Evolutionary conservation across 768 basidiomycete genomes (phyloP).

Genomic region (Suillus paluster): DNA sequence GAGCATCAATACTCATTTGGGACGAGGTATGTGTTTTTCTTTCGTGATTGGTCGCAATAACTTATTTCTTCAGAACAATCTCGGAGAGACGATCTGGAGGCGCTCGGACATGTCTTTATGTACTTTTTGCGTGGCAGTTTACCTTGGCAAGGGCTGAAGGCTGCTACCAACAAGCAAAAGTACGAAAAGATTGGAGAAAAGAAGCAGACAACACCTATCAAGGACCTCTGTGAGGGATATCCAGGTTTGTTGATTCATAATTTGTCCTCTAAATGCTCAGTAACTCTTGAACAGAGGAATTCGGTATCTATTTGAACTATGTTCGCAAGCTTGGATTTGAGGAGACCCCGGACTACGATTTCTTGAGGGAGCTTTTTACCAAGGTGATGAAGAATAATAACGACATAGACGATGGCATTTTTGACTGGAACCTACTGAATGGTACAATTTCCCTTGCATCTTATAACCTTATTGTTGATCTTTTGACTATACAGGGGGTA

Average conservation of each 20-base stretch:
- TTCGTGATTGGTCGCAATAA: constrained; percentile 12
- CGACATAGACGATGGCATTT: constrained; percentile 91
- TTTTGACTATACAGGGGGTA: constrained; percentile 59
- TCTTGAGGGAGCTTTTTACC: constrained; percentile 91
- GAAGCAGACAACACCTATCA: constrained; percentile 98
- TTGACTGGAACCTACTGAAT: constrained; percentile 96
- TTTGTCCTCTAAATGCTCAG: not conserved
- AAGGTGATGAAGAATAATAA: constrained; percentile 92
- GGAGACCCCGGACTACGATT: constrained; percentile 99
- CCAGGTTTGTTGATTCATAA: constrained; percentile 62
- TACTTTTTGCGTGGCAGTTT: constrained; percentile 97
- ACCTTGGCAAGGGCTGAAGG: constrained; percentile 99
- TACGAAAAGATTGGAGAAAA: constrained; percentile 99
- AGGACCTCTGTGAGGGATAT: constrained; percentile 94
- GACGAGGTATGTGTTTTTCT: constrained; percentile 67
- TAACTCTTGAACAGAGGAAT: constrained; percentile 74
- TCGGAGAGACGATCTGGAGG: constrained; percentile 95
- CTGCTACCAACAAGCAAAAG: constrained; percentile 99
- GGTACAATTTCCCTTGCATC: constrained; percentile 44
- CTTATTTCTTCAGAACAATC: constrained; percentile 68
- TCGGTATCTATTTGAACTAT: constrained; percentile 98
- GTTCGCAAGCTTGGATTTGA: constrained; percentile 99
- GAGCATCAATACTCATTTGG: constrained; percentile 99
- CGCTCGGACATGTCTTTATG: constrained; percentile 99
- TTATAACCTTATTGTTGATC: constrained; percentile 4